A percentile compares a stretch with the other conserved stretches of the same genome.
Conservation (phyloP, 345 rosid genomes). For the Clarkia xantiana region DNA sequence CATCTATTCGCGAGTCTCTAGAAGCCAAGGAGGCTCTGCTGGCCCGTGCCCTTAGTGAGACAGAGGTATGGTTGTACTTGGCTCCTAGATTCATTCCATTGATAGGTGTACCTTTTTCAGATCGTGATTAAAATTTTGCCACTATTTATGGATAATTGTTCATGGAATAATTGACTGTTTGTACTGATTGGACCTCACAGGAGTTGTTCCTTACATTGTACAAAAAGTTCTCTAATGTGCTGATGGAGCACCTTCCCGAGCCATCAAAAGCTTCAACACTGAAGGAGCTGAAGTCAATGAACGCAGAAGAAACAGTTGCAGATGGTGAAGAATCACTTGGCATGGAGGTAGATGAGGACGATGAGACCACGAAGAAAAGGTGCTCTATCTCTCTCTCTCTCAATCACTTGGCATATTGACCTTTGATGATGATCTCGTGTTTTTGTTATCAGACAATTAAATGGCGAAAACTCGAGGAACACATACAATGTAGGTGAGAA, state of each 20-base stretch:
- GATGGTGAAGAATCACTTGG: constrained; percentile 43
- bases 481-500: constrained; percentile 50
- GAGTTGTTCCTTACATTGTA: constrained; percentile 52
- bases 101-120: not conserved
- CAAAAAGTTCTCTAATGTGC: constrained; percentile 48
- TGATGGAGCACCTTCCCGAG: constrained; percentile 73
- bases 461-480: constrained; percentile 23
- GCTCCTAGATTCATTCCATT: not conserved
- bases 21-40: constrained; percentile 91
- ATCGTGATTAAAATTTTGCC: too few species aligned
- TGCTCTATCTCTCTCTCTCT: not conserved
- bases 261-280: constrained; percentile 46
- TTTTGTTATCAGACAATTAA: constrained; percentile 29
- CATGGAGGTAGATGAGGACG: constrained; percentile 75
- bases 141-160: too few species aligned
- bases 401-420: not conserved
- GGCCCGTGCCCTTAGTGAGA: constrained; percentile 64
- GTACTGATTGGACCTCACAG: constrained; percentile 20
- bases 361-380: constrained; percentile 43
- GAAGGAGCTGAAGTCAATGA: constrained; percentile 39
- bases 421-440: not conserved
- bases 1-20: constrained; percentile 45
- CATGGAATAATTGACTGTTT: not conserved
- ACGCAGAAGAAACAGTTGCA: constrained; percentile 38
- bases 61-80: constrained; percentile 79